These are phyloP conservation scores for Voacanga thouarsii DNA, from an alignment of 257 asterid genomes.

Conservation along the genomic window DNA sequence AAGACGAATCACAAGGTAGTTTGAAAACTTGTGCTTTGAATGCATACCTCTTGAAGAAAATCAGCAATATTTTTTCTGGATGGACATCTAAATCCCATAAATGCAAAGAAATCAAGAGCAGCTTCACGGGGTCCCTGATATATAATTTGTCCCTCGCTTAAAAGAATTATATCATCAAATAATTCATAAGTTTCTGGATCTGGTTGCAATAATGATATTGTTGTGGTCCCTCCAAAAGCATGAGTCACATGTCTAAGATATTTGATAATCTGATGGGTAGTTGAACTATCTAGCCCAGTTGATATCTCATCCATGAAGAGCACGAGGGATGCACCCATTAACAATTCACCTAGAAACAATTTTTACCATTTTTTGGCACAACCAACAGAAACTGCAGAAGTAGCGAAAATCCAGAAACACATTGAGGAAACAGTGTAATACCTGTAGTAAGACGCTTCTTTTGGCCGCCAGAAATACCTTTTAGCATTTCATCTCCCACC, in stretches of 20 bases:
- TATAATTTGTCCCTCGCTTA: constrained; percentile 81
- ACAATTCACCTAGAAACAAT: constrained; percentile 61
- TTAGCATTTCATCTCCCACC: constrained; percentile 95
- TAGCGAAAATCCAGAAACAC: constrained; percentile 42
- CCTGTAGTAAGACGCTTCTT: constrained; percentile 91
- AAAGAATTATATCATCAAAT: constrained; percentile 81
- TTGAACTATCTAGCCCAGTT: constrained; percentile 89
- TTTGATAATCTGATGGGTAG: constrained; percentile 72
- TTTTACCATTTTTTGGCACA: constrained; percentile 2
- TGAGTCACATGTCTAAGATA: constrained; percentile 70
- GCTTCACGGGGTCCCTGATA: constrained; percentile 80
- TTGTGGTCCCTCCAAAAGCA: constrained; percentile 72
- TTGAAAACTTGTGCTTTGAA: constrained; percentile 6
- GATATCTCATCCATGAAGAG: constrained; percentile 94
- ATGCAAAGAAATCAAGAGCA: constrained; percentile 69
- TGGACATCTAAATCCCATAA: constrained; percentile 84
- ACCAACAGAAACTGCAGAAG: constrained; percentile 19
- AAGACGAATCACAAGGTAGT: constrained; percentile 10
- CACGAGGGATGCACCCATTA: constrained; percentile 78
- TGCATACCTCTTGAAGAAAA: constrained; percentile 87
- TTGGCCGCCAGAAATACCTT: constrained; percentile 96
- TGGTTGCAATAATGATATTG: constrained; percentile 86
- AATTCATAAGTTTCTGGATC: constrained; percentile 89
- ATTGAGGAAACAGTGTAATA: constrained; percentile 41
- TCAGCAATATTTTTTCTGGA: constrained; percentile 88